These are phyloP conservation scores for Dalechampia spathulata DNA, from an alignment of 441 rosid genomes.

Conservation along the genomic window DNA sequence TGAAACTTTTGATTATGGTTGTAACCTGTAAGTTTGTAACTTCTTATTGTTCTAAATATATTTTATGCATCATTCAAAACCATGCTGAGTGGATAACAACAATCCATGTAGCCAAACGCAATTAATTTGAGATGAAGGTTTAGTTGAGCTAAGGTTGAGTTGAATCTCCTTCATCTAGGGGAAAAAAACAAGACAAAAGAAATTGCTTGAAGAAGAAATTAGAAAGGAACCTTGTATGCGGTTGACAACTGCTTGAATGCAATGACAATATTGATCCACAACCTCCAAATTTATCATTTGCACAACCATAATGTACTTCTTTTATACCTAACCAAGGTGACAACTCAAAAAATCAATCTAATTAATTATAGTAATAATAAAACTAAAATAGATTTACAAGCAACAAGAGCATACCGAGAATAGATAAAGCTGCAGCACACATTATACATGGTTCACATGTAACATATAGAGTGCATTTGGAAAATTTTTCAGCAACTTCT, in stretches of 20 bases:
- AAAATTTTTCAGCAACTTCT: conserved; percentile 58
- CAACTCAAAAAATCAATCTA: not conserved
- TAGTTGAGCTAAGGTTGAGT: too few species aligned
- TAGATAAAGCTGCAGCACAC: conserved; percentile 85
- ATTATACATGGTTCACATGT: conserved; percentile 97
- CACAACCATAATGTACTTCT: conserved; percentile 72
- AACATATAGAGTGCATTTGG: conserved; percentile 60
- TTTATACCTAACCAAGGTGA: conserved; percentile 38
- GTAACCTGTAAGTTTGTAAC: too few species aligned
- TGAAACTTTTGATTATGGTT: not conserved
- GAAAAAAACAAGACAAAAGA: not conserved
- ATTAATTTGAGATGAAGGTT: too few species aligned
- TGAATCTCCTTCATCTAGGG: too few species aligned
- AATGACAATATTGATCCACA: conserved; percentile 75
- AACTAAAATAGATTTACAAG: not conserved
- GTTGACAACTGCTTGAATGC: conserved; percentile 35
- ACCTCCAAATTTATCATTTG: conserved; percentile 86
- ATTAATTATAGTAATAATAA: not conserved
- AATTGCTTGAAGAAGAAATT: not conserved
- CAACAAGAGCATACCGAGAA: conserved; percentile 41
- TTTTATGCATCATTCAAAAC: too few species aligned
- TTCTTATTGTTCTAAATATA: too few species aligned
- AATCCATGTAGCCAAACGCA: too few species aligned
- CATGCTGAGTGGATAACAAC: too few species aligned
- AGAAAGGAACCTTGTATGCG: conserved; percentile 27